Conservation (phyloP, 257 asterid species). For the Solanum tarijense region DNA sequence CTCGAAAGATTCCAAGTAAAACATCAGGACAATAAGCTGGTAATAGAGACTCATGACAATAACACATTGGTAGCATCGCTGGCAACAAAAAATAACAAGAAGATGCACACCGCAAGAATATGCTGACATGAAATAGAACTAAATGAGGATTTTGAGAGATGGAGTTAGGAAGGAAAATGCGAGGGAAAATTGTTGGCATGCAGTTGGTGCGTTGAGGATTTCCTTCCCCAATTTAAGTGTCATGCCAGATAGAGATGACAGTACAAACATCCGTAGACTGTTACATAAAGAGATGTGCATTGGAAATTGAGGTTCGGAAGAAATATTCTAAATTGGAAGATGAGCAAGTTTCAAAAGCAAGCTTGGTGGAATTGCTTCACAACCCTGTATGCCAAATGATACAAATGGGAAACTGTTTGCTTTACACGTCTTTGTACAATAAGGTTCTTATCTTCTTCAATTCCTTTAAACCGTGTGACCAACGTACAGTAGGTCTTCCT, state of each 20-base stretch:
- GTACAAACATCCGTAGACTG: not conserved
- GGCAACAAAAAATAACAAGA: not conserved
- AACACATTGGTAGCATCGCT: not conserved
- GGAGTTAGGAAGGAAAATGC: not conserved
- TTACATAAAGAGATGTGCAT: not conserved
- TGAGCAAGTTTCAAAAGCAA: not conserved
- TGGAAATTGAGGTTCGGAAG: not conserved
- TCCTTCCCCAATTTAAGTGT: not conserved
- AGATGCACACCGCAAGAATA: not conserved
- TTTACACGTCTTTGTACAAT: not conserved
- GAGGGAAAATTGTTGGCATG: not conserved
- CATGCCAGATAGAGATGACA: not conserved
- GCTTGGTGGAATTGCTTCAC: not conserved
- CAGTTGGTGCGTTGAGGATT: not conserved
- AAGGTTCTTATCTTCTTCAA: not conserved
- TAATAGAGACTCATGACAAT: not conserved
- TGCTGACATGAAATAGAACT: not conserved
- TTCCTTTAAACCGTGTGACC: not conserved
- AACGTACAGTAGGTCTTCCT: not conserved
- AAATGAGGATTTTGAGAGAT: not conserved
- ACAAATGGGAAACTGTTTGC: not conserved
- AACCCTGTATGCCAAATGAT: not conserved
- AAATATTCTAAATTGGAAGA: not conserved
- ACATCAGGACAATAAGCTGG: not conserved
- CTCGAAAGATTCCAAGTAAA: not conserved